These are phyloP conservation scores for Globisporangium orthogonon DNA, from an alignment of 352 stramenopile genomes.

Conservation along the genomic window DNA sequence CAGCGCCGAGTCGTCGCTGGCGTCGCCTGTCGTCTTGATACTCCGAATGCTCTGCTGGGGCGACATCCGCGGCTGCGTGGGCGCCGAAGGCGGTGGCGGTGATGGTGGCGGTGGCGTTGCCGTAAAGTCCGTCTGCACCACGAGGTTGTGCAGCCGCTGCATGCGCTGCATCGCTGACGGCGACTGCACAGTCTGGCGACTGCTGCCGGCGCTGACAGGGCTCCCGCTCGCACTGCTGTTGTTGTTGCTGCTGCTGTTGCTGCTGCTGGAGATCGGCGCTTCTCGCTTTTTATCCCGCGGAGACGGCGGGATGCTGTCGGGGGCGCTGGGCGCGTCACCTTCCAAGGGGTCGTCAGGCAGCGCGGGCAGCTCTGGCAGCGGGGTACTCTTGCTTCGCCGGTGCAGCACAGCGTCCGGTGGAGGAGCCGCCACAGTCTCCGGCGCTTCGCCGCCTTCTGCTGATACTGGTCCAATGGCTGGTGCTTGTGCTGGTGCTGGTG, in stretches of 20 bases:
- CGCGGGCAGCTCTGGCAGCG: neutral
- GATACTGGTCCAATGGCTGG: neutral
- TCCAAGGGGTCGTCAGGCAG: neutral
- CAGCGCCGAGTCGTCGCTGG: constrained; percentile 1
- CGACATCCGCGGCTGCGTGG: neutral
- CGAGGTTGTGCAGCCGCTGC: constrained; percentile 26
- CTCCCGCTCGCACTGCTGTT: constrained; percentile 4
- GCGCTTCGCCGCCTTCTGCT: neutral
- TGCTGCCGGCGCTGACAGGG: neutral
- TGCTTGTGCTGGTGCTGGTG: too few relatives aligned
- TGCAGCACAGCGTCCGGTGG: neutral
- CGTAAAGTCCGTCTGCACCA: constrained; percentile 25
- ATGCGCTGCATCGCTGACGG: constrained; percentile 26
- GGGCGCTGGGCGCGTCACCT: neutral
- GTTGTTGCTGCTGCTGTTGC: neutral
- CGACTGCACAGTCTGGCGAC: constrained; percentile 11
- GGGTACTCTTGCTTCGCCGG: neutral
- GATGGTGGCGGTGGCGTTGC: neutral
- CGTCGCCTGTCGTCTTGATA: neutral
- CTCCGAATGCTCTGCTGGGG: neutral
- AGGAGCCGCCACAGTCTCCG: neutral
- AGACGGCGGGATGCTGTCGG: neutral
- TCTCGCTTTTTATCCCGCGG: neutral
- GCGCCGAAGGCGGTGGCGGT: neutral
- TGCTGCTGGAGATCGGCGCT: neutral